A percentile compares a stretch with the other conserved stretches of the same genome.
phyloP scores from a whole-genome alignment of 108 stramenopile genomes.

The Chaetoceros muelleri region DNA sequence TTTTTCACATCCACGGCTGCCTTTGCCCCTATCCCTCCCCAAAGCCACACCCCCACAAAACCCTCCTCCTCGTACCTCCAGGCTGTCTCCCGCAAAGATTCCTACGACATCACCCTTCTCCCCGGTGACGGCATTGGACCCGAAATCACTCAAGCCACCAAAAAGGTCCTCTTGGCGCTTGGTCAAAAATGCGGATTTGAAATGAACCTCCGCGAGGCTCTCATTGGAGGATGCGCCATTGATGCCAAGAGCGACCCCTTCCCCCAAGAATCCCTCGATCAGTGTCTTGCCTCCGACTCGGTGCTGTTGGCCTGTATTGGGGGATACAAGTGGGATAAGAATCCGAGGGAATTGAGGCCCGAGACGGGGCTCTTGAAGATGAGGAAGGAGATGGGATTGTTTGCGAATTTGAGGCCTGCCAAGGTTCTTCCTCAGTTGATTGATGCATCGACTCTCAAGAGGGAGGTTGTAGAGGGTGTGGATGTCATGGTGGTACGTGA shows the following conservation, averaged over 20 bases:
- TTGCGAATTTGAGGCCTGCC: slow-evolving; percentile 95
- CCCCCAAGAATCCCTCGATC: slow-evolving; percentile 81
- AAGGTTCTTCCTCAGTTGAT: slow-evolving; percentile 91
- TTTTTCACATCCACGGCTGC: slow-evolving; percentile 13
- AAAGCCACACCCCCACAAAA: neutral
- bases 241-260: slow-evolving; percentile 89
- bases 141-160: slow-evolving; percentile 89
- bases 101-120: slow-evolving; percentile 73
- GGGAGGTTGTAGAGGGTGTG: slow-evolving; percentile 93
- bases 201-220: slow-evolving; percentile 84
- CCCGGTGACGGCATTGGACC: slow-evolving; percentile 91
- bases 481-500: slow-evolving; percentile 99
- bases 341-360: slow-evolving; percentile 90
- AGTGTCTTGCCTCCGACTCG: slow-evolving; percentile 81
- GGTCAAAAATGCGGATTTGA: slow-evolving; percentile 56
- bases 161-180: slow-evolving; percentile 52
- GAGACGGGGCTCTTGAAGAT: slow-evolving; percentile 94
- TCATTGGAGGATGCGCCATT: slow-evolving; percentile 95
- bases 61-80: slow-evolving; percentile 5
- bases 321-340: slow-evolving; percentile 96
- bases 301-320: slow-evolving; percentile 95
- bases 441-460: slow-evolving; percentile 93
- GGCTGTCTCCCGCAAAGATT: slow-evolving; percentile 78
- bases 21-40: slow-evolving; percentile 19
- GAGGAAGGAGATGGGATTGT: slow-evolving; percentile 92